These are phyloP conservation scores for Symmetrospora coprosmae DNA, from an alignment of 768 basidiomycete genomes.

Conservation along the genomic window DNA sequence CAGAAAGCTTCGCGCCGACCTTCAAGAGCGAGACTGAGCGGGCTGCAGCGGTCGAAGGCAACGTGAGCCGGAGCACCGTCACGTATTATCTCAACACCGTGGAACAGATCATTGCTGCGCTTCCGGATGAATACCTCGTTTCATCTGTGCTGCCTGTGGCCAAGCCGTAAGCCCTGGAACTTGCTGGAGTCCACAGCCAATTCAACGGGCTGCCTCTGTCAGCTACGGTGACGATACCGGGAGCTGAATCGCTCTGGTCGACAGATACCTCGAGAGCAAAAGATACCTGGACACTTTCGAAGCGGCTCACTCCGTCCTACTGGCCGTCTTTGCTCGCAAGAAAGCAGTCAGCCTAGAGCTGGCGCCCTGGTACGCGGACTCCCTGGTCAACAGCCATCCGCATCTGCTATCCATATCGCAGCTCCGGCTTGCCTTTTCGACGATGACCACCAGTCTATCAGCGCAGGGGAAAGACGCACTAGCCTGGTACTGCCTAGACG, in stretches of 20 bases:
- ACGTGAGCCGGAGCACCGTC: constrained; percentile 37
- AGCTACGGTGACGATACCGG: too few relatives aligned
- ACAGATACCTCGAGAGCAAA: constrained; percentile 50
- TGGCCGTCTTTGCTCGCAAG: constrained; percentile 56
- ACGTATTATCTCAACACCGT: constrained; percentile 59
- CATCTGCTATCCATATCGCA: constrained; percentile 52
- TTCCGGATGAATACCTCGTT: constrained; percentile 47
- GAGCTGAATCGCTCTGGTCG: constrained; percentile 4
- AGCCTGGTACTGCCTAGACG: too few relatives aligned
- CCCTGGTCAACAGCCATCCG: constrained; percentile 49
- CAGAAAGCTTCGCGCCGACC: not conserved
- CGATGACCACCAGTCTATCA: constrained; percentile 50
- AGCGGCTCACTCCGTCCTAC: constrained; percentile 67
- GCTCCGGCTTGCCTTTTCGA: constrained; percentile 59
- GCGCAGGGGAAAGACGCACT: too few relatives aligned
- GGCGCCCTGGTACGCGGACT: constrained; percentile 58
- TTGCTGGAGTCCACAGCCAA: too few relatives aligned
- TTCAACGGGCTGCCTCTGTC: constrained; percentile 4
- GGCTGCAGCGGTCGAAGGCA: constrained; percentile 15
- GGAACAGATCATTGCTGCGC: constrained; percentile 58
- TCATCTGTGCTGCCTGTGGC: constrained; percentile 50
- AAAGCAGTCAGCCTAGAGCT: constrained; percentile 45
- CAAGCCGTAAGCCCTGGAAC: constrained; percentile 45
- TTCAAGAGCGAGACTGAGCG: constrained; percentile 31
- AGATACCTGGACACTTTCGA: constrained; percentile 63